phyloP scores from a whole-genome alignment of 2,329 filamentous ascomycete genomes.

The Paecilomyces dactylethromorphus region DNA sequence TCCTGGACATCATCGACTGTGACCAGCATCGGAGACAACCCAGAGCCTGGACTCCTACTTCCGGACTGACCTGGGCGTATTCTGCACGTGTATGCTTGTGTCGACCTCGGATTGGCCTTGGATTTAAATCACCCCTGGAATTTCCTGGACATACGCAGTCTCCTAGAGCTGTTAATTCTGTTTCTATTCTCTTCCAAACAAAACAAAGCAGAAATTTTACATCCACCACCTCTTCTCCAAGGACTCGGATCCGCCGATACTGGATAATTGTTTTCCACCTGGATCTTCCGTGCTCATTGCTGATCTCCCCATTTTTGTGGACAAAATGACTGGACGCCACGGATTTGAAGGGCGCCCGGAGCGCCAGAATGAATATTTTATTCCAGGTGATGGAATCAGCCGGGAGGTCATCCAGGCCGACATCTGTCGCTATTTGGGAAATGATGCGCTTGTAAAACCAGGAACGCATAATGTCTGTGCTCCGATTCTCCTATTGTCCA shows the following conservation, averaged over 20 bases:
- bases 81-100: not conserved
- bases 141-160: constrained; percentile 13
- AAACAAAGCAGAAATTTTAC: not conserved
- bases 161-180: constrained; percentile 16
- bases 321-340: constrained; percentile 34
- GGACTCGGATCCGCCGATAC: constrained; percentile 10
- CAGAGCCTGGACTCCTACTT: not conserved
- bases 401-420: constrained; percentile 79
- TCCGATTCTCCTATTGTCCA: constrained; percentile 12
- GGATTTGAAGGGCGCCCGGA: constrained; percentile 26
- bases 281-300: constrained; percentile 6
- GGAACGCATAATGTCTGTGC: constrained; percentile 63
- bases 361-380: constrained; percentile 69
- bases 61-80: not conserved
- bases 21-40: not conserved
- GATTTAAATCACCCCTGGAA: constrained; percentile 13
- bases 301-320: constrained; percentile 16
- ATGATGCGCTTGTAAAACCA: constrained; percentile 72
- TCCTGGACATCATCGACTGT: not conserved
- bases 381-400: constrained; percentile 73
- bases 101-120: constrained; percentile 12
- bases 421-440: constrained; percentile 76
- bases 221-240: constrained; percentile 8
- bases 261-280: constrained; percentile 4
- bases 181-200: constrained; percentile 12